These are phyloP conservation scores for Cornus kousa DNA, from an alignment of 148 eudicot genomes.

Conservation along the genomic window DNA sequence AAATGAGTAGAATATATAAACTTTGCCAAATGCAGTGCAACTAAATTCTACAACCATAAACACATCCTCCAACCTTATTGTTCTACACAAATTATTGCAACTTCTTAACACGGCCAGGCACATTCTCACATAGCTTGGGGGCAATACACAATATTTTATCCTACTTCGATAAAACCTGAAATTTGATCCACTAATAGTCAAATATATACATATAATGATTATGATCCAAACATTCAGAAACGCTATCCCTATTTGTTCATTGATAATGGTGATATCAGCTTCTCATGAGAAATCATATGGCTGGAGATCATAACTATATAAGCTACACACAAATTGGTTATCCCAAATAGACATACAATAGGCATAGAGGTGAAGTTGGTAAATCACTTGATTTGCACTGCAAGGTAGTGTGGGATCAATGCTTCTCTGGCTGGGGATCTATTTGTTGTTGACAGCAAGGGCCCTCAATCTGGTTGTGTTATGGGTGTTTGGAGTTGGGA, in stretches of 20 bases:
- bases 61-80: too few species aligned
- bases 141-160: too few species aligned
- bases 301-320: not conserved
- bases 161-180: too few species aligned
- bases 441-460: not conserved
- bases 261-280: not conserved
- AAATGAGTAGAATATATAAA: not conserved
- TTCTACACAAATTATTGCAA: too few species aligned
- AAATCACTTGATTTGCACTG: constrained; percentile 1
- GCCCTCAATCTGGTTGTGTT: not conserved
- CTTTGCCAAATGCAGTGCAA: too few species aligned
- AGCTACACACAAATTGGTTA: not conserved
- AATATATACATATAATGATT: too few species aligned
- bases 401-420: not conserved
- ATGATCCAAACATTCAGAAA: too few species aligned
- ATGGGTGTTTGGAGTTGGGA: not conserved
- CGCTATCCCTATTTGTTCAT: not conserved
- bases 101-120: too few species aligned
- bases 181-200: too few species aligned
- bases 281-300: not conserved
- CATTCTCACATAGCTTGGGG: too few species aligned
- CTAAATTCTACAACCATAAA: too few species aligned
- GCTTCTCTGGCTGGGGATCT: not conserved
- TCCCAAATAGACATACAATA: not conserved
- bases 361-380: not conserved